Conservation (phyloP, 2,329 filamentous ascomycete genomes). For the Pleomassaria siparia region DNA sequence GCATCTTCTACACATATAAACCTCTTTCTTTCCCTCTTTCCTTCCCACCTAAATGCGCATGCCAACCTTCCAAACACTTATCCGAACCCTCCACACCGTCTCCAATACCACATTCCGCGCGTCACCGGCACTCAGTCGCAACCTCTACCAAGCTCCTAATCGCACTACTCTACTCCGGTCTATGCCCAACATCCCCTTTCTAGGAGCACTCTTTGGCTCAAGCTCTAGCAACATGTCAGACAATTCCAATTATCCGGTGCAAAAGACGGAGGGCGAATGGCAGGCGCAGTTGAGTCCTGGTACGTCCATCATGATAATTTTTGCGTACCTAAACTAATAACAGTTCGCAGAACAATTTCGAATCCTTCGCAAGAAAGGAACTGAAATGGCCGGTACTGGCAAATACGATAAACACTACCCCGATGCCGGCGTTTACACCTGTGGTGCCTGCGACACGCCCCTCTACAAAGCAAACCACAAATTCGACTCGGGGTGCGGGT, state of each 20-base stretch:
- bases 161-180: constrained; percentile 45
- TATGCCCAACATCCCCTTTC: constrained; percentile 77
- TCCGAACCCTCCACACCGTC: constrained; percentile 51
- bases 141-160: constrained; percentile 29
- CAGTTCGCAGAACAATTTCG: constrained; percentile 81
- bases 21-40: constrained; percentile 3
- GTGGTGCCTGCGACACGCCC: constrained; percentile 81
- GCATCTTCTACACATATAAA: background rate
- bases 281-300: constrained; percentile 76
- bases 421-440: constrained; percentile 75
- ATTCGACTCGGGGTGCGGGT: constrained; percentile 94
- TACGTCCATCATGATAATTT: constrained; percentile 38
- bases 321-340: constrained; percentile 4
- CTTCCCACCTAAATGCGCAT: constrained; percentile 48
- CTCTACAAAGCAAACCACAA: constrained; percentile 94
- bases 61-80: constrained; percentile 49
- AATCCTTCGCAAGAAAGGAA: constrained; percentile 88
- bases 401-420: constrained; percentile 87
- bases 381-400: constrained; percentile 77
- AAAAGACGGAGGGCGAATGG: constrained; percentile 85
- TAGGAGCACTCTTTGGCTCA: constrained; percentile 74
- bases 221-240: constrained; percentile 48
- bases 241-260: constrained; percentile 74
- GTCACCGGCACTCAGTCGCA: constrained; percentile 39
- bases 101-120: constrained; percentile 47